Evolutionary conservation across 768 basidiomycete genomes (phyloP).

Genomic region (Kwoniella mangroviensis): DNA sequence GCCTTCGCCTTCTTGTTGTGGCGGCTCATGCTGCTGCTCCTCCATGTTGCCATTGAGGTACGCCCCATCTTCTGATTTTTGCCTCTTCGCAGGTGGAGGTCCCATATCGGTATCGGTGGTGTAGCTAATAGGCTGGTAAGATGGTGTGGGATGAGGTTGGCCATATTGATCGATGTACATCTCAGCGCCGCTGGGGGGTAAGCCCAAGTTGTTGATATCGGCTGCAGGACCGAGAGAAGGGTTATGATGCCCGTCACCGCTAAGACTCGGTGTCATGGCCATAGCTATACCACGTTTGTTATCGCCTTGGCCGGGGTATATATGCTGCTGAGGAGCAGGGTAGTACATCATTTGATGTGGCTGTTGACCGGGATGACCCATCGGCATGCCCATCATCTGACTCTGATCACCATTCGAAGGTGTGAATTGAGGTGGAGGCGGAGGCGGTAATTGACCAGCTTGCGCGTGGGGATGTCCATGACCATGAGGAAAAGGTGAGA

Average conservation of each 20-base stretch:
- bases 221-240: conserved; percentile 38
- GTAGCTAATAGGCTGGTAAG: conserved; percentile 19
- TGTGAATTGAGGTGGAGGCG: conserved; percentile 46
- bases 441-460: conserved; percentile 25
- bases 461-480: conserved; percentile 23
- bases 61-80: conserved; percentile 26
- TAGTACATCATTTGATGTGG: conserved; percentile 39
- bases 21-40: conserved; percentile 18
- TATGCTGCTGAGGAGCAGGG: conserved; percentile 4
- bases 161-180: conserved; percentile 56
- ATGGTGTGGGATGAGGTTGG: conserved; percentile 37
- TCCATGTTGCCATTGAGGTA: conserved; percentile 26
- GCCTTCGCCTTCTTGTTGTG: conserved; percentile 20
- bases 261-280: conserved; percentile 27
- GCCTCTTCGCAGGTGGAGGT: conserved; percentile 42
- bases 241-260: conserved; percentile 18
- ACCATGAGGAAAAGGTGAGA: conserved; percentile 34
- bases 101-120: conserved; percentile 27
- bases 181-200: conserved; percentile 34
- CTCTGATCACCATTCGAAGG: conserved; percentile 22
- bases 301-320: conserved; percentile 20
- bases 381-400: conserved; percentile 41
- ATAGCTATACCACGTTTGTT: conserved; percentile 23
- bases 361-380: conserved; percentile 58
- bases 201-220: conserved; percentile 42